Conservation (phyloP, 495 filamentous ascomycete species). For the Xylona heveae region DNA sequence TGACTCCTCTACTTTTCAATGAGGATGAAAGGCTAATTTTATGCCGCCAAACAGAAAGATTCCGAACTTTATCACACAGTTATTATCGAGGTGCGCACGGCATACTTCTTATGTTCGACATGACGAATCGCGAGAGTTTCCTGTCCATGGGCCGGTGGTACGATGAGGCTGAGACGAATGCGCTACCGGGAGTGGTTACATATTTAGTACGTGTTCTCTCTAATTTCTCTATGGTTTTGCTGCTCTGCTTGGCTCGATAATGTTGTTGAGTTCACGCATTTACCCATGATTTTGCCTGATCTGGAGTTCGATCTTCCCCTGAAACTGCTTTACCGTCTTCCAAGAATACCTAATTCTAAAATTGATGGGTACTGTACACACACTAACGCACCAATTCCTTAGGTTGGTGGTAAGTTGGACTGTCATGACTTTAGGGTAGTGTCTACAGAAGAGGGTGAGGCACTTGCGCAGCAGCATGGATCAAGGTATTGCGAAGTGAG, state of each 20-base stretch:
- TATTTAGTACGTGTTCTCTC: conserved; percentile 21
- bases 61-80: conserved; percentile 35
- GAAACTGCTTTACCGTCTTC: too few species aligned
- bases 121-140: conserved; percentile 31
- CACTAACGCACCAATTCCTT: background rate
- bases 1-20: too few species aligned
- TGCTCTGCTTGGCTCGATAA: too few species aligned
- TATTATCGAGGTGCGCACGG: conserved; percentile 40
- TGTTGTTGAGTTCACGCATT: too few species aligned
- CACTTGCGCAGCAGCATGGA: conserved; percentile 25
- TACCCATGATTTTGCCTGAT: too few species aligned
- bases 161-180: conserved; percentile 30
- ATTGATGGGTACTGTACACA: too few species aligned
- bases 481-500: conserved; percentile 32
- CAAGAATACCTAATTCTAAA: too few species aligned
- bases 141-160: conserved; percentile 35
- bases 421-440: conserved; percentile 25
- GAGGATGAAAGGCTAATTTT: background rate
- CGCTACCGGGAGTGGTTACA: conserved; percentile 26
- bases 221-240: background rate
- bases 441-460: conserved; percentile 25
- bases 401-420: conserved; percentile 34
- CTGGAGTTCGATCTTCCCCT: too few species aligned
- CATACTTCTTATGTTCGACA: conserved; percentile 37
- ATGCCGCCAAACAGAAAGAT: conserved; percentile 24